These are phyloP conservation scores for Cystofilobasidium bisporidii DNA, from an alignment of 768 basidiomycete genomes.

Conservation along the genomic window DNA sequence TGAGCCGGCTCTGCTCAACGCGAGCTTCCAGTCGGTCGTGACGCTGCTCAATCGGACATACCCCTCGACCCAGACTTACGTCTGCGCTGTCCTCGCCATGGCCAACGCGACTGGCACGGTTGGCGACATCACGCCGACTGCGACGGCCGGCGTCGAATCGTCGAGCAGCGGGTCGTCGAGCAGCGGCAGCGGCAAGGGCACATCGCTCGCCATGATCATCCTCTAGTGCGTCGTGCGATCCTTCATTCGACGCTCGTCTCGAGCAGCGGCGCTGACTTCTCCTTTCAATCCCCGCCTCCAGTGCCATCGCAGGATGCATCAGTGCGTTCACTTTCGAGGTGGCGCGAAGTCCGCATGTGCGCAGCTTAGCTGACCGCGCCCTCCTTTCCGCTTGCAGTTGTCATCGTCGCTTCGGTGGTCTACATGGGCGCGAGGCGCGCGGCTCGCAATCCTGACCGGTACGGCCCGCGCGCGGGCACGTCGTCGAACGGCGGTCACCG, in stretches of 20 bases:
- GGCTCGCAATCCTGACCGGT: slow-evolving; percentile 79
- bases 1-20: slow-evolving; percentile 53
- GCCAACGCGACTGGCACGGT: slow-evolving; percentile 49
- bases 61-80: slow-evolving; percentile 41
- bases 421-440: slow-evolving; percentile 79
- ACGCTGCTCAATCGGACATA: slow-evolving; percentile 23
- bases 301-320: slow-evolving; percentile 62
- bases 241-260: too few species aligned
- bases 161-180: neutral
- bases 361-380: too few species aligned
- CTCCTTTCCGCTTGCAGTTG: slow-evolving; percentile 42
- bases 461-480: slow-evolving; percentile 55
- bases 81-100: slow-evolving; percentile 61
- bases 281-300: slow-evolving; percentile 43
- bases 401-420: slow-evolving; percentile 70
- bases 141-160: neutral
- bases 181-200: neutral
- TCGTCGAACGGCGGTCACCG: neutral
- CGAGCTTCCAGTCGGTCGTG: slow-evolving; percentile 43
- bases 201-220: slow-evolving; percentile 60
- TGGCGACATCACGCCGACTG: slow-evolving; percentile 36
- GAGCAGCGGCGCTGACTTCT: too few species aligned
- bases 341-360: too few species aligned
- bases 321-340: too few species aligned
- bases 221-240: slow-evolving; percentile 39